A percentile compares a stretch with the other conserved stretches of the same genome.
Conservation (phyloP, 768 basidiomycete genomes). For the Erythrobasidium yunnanense region DNA sequence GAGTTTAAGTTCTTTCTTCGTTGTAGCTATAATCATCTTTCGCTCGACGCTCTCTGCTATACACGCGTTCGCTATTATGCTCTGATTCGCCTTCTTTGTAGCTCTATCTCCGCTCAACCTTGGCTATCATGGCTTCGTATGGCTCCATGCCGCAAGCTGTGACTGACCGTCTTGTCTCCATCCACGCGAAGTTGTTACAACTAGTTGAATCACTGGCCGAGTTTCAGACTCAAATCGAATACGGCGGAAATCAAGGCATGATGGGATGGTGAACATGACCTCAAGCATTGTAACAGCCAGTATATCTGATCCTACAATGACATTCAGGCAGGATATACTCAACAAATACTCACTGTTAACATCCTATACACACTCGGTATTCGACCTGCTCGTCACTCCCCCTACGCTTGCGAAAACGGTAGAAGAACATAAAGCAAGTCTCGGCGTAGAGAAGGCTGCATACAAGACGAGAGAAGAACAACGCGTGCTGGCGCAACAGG, state of each 20-base stretch:
- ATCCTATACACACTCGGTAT: slow-evolving; percentile 24
- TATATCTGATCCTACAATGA: background rate
- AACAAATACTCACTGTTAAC: slow-evolving; percentile 25
- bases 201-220: slow-evolving; percentile 11
- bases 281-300: no score
- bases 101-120: no score
- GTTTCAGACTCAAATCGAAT: slow-evolving; percentile 14
- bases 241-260: slow-evolving; percentile 21
- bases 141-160: background rate
- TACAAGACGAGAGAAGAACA: slow-evolving; percentile 27
- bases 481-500: background rate
- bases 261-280: slow-evolving; percentile 27
- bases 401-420: slow-evolving; percentile 13
- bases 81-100: no score
- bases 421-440: slow-evolving; percentile 15
- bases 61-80: no score
- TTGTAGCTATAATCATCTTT: no score
- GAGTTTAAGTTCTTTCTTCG: no score
- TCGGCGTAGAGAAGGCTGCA: slow-evolving; percentile 11
- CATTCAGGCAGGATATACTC: slow-evolving; percentile 26
- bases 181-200: slow-evolving; percentile 13
- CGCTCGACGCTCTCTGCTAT: no score
- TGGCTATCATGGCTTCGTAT: no score
- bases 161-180: slow-evolving; percentile 22
- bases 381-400: slow-evolving; percentile 26